These are phyloP conservation scores for Pichia nanzhaoensis DNA, from an alignment of 805 yeast genomes.

Conservation along the genomic window DNA sequence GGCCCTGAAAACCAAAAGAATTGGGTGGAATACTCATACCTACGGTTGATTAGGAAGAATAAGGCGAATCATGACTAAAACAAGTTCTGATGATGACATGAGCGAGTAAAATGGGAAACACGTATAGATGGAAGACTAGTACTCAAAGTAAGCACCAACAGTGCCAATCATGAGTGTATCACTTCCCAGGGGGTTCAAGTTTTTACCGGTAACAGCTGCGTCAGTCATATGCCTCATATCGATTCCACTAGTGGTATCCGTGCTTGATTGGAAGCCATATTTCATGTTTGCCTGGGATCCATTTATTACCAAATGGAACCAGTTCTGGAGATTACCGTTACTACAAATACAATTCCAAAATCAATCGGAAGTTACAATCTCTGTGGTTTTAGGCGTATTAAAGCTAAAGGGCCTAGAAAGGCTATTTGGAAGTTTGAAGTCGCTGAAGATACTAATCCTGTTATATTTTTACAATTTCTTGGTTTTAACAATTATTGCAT, in stretches of 20 bases:
- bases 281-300: constrained; percentile 45
- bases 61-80: too few species aligned
- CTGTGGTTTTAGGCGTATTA: constrained; percentile 40
- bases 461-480: constrained; percentile 43
- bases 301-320: constrained; percentile 45
- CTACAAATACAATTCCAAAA: constrained; percentile 50
- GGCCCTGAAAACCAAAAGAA: constrained; percentile 24
- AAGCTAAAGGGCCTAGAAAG: constrained; percentile 53
- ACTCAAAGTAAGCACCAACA: neutral
- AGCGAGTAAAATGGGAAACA: too few species aligned
- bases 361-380: constrained; percentile 49
- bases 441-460: constrained; percentile 39
- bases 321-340: constrained; percentile 48
- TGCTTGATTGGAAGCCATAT: constrained; percentile 38
- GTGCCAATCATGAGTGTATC: neutral
- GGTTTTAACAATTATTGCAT: constrained; percentile 29
- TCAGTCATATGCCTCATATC: constrained; percentile 32
- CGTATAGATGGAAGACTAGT: too few species aligned
- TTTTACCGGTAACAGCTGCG: constrained; percentile 35
- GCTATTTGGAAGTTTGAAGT: constrained; percentile 48
- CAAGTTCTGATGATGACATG: too few species aligned
- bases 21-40: neutral
- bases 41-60: too few species aligned
- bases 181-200: constrained; percentile 28
- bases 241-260: constrained; percentile 36